phyloP scores from a whole-genome alignment of 208 protist species.

The Acanthamoeba healyi region DNA sequence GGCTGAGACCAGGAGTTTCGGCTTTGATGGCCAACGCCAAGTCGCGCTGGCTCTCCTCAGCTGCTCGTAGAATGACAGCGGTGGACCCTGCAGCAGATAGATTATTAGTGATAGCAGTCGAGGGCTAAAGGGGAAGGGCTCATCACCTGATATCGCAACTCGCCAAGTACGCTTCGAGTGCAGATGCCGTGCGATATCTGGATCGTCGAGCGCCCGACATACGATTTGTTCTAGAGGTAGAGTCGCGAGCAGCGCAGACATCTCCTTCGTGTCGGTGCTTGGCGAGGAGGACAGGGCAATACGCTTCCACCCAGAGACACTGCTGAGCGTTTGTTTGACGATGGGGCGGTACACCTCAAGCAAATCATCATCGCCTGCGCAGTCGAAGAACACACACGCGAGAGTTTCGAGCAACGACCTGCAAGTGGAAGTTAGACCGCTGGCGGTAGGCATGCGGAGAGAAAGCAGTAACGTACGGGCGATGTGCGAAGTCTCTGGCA shows the following conservation, averaged over 20 bases:
- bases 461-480: neutral
- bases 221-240: conserved; percentile 39
- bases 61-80: neutral
- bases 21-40: neutral
- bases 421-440: neutral
- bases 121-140: neutral
- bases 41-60: neutral
- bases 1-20: neutral
- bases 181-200: neutral
- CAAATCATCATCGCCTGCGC: neutral
- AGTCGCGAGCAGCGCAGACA: neutral
- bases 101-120: neutral
- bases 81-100: neutral
- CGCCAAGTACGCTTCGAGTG: neutral
- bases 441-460: neutral
- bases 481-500: neutral
- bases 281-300: neutral
- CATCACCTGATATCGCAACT: neutral
- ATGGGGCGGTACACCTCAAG: neutral
- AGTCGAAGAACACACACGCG: conserved; percentile 23
- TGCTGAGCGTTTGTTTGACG: neutral
- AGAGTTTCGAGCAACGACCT: neutral
- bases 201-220: neutral
- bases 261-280: neutral
- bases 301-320: neutral